Base-by-base conservation (phyloP, 192 early-diverging fungal genomes). In the Linnemannia exigua region DNA sequence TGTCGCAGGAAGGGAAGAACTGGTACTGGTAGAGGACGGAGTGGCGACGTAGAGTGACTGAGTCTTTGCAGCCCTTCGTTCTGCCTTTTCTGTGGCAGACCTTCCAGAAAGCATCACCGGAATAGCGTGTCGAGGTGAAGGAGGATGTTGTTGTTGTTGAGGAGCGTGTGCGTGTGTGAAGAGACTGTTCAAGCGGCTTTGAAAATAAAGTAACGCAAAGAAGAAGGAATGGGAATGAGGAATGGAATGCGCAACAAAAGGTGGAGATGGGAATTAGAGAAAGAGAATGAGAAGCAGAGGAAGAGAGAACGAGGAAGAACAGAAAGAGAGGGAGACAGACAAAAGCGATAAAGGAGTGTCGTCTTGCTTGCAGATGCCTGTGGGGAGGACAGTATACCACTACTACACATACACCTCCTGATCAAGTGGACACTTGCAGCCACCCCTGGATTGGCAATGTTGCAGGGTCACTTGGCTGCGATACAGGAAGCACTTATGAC, bases 31-130 rank as follows among this genome's bases (percentile, higher is more conserved):
- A 20, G 77, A 72, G 9, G 84, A 77, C 6, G 84, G 84, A 14
- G 84, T 86, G 3, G 84, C 70, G 51, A 80, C 75, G 46, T 86
- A 86, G 78, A 86, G 84, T 36, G 84, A 86, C 63, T 86, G 84
- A 14, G 84, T 77, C 84, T 86, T 86, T 52, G 74, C 77, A 17
- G 84, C 84, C 25, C 84, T 67, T 71, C 78, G 67, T 38, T 86
- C 84, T 38, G 83, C 83, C 78, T 69, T 79, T 38, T 86, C 84
- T 72, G 77, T 48, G 70, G 82, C 68, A 5, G 84, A 80, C 75
- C 75, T 71, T 76, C 83, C 83, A 25, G 77, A 72, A 67, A 85
- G 77, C 83, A 85, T 79, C 58, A 6, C 58, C 25, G 58, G 58
- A 17, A 38, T 66, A 38, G 6, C 54, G 22, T 44, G 14, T 61